Percentiles rank a stretch among this genome's conserved stretches.
These are phyloP conservation scores for Fonsecaea nubica DNA, from an alignment of 2,329 filamentous ascomycete genomes.

Conservation along the genomic window DNA sequence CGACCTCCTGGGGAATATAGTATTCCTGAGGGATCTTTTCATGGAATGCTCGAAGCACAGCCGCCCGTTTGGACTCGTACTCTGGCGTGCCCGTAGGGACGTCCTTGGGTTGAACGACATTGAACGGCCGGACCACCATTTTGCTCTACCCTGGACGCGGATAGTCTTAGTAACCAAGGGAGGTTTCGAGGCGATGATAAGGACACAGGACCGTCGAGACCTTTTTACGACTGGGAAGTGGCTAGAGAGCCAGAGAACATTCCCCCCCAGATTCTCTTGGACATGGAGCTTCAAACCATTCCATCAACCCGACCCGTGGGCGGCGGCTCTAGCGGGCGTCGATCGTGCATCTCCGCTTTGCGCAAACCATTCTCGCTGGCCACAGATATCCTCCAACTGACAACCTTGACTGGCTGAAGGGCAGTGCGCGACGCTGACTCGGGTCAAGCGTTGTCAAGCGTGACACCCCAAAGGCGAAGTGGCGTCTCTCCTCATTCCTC, in stretches of 20 bases:
- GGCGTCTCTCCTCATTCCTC: background rate
- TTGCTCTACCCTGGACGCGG: slow-evolving; percentile 8
- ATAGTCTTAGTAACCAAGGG: background rate
- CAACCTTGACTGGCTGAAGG: background rate
- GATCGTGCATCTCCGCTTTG: slow-evolving; percentile 21
- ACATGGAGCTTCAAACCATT: background rate
- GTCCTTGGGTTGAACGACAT: slow-evolving; percentile 24
- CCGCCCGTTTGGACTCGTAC: slow-evolving; percentile 27
- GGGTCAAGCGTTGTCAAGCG: background rate
- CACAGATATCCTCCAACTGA: slow-evolving; percentile 5
- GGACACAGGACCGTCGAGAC: background rate
- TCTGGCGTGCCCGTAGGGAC: slow-evolving; percentile 29
- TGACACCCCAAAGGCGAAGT: background rate
- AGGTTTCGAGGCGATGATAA: background rate
- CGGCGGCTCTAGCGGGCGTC: background rate
- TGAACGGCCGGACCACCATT: slow-evolving; percentile 26
- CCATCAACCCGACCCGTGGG: background rate
- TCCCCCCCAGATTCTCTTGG: background rate
- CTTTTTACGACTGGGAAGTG: background rate
- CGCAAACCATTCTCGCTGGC: slow-evolving; percentile 20
- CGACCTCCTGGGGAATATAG: slow-evolving; percentile 46
- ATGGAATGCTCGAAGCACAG: slow-evolving; percentile 24
- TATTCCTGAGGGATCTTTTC: slow-evolving; percentile 52
- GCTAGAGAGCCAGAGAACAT: background rate
- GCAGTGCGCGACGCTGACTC: background rate